Base-by-base conservation (phyloP, 495 filamentous ascomycete genomes). In the Peziza echinospora region DNA sequence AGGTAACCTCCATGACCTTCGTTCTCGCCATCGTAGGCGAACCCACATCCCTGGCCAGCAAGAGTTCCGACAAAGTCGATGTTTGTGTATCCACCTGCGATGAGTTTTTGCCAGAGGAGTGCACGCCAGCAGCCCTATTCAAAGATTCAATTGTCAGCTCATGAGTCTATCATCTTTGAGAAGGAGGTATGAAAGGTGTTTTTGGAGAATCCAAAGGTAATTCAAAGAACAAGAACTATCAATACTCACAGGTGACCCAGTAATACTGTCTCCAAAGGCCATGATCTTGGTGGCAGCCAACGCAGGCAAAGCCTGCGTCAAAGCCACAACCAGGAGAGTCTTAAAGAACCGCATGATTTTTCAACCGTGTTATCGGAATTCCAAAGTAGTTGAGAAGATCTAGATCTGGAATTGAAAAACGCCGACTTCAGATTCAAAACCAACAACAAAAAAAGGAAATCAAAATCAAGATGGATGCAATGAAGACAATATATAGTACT, bases 1-100 rank as follows among this genome's bases (percentile, higher is more conserved):
- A 64, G 58, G 45, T 57, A 63, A 9, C 66, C 64, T 16, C 62
- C 60, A 50, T 67, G 65, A 22, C 65, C 67, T 45, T 71, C 65
- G 47, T 69, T 65, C 16, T 62, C 62, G 25, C 64, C 61, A 47
- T 70, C 65, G 51, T 67, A 68, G 44, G 58, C 57, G 44, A 63
- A 57, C 43, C 61, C 62, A 45, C 61, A 62, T 34, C 65, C 60
- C 21, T 62, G 55, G 0, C 24, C 51, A 1, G 54, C 39, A 8
- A 62, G 62, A 3, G 64, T 63, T 16, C 64, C 64, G 24, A 65
- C 64, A 46, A 66, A 62, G 39, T 64, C 57, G 28, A 58, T 62
- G 52, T 58, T 54, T 2, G 49, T 62, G 39, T 53, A 52, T 8
- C 8, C 26, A 8, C 60, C 48, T 5, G 47, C 43, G 17, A 59